Percentiles rank a stretch among this genome's conserved stretches.
These are phyloP conservation scores for Dictyostelium capitatum DNA, from an alignment of 78 protist species.

Conservation along the genomic window DNA sequence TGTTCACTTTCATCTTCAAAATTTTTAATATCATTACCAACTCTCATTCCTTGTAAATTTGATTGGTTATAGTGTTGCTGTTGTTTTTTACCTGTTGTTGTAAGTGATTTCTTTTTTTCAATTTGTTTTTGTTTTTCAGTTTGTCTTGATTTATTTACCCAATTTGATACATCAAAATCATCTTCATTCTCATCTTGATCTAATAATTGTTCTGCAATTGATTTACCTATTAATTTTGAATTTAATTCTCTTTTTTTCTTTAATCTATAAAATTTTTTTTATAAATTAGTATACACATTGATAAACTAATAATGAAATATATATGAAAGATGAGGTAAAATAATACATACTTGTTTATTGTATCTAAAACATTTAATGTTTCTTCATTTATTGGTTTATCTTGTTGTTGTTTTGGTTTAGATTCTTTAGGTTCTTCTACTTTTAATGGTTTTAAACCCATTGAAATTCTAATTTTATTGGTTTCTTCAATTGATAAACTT, in stretches of 20 bases:
- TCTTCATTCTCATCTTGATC: constrained; percentile 45
- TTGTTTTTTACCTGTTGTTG: background rate
- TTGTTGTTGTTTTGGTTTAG: constrained; percentile 3
- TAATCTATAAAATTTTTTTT: no score
- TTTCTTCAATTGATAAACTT: constrained; percentile 65
- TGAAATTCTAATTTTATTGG: constrained; percentile 57
- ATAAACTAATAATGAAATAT: no score
- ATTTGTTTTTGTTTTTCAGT: background rate
- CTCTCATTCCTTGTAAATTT: constrained; percentile 38
- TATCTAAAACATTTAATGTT: background rate
- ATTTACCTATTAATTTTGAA: constrained; percentile 17
- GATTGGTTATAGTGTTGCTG: constrained; percentile 2
- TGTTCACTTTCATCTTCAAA: constrained; percentile 60
- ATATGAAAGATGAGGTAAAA: no score
- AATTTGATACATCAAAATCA: constrained; percentile 43
- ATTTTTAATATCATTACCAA: constrained; percentile 33
- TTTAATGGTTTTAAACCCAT: constrained; percentile 74
- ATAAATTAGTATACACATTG: no score
- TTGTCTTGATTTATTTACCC: constrained; percentile 48
- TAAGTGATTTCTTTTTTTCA: background rate
- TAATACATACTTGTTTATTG: constrained; percentile 5
- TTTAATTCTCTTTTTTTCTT: constrained; percentile 58
- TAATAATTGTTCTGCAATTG: constrained; percentile 64
- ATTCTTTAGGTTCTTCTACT: background rate
- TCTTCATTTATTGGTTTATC: background rate